These are phyloP conservation scores for Onygena corvina DNA, from an alignment of 2,329 filamentous ascomycete species.

Conservation along the genomic window DNA sequence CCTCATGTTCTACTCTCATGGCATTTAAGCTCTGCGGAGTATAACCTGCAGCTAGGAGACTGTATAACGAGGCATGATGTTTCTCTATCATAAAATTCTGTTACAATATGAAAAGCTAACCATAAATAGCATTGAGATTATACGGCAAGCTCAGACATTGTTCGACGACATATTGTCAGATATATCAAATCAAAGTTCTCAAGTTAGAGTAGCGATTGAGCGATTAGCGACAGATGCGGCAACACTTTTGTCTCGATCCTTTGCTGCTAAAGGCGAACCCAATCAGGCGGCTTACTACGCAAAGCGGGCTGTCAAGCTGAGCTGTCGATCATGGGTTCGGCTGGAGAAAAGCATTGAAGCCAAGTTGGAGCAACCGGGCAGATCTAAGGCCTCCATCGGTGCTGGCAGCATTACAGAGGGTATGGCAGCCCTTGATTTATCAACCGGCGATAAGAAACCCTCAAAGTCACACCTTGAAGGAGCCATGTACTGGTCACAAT, in stretches of 20 bases:
- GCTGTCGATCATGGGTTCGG: slow-evolving; percentile 41
- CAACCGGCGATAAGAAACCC: slow-evolving; percentile 21
- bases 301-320: slow-evolving; percentile 39
- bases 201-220: slow-evolving; percentile 37
- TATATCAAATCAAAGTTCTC: slow-evolving; percentile 26
- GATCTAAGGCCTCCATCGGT: slow-evolving; percentile 20
- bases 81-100: not conserved
- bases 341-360: slow-evolving; percentile 35
- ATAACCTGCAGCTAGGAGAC: slow-evolving; percentile 55
- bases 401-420: slow-evolving; percentile 29
- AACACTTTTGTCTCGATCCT: slow-evolving; percentile 53
- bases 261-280: slow-evolving; percentile 44
- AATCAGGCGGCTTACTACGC: slow-evolving; percentile 38
- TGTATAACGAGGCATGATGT: slow-evolving; percentile 44
- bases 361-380: slow-evolving; percentile 23
- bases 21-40: slow-evolving; percentile 63
- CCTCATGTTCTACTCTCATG: slow-evolving; percentile 43
- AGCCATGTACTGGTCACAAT: slow-evolving; percentile 67
- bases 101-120: not conserved
- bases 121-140: slow-evolving; percentile 24
- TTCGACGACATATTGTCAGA: slow-evolving; percentile 26
- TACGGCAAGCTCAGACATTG: slow-evolving; percentile 21
- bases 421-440: slow-evolving; percentile 30
- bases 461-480: slow-evolving; percentile 38
- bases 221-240: slow-evolving; percentile 47